These are phyloP conservation scores for Plantago major DNA, from an alignment of 257 asterid species.

Conservation along the genomic window DNA sequence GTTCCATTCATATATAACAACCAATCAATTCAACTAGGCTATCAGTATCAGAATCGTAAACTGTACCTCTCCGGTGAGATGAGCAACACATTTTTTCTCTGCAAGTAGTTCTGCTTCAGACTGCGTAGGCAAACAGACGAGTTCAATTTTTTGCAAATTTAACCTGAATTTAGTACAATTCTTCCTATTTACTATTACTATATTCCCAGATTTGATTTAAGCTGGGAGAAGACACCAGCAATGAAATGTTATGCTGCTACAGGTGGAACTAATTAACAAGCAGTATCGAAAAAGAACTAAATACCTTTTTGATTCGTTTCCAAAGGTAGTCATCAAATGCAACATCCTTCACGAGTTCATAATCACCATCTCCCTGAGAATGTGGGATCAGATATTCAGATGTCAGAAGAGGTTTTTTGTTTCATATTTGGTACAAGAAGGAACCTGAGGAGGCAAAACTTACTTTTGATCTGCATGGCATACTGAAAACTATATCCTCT, in stretches of 20 bases:
- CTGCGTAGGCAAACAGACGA: slow-evolving; percentile 34
- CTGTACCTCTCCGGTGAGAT: slow-evolving; percentile 89
- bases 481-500: slow-evolving; percentile 84
- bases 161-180: neutral
- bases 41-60: neutral
- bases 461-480: slow-evolving; percentile 96
- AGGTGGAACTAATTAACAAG: neutral
- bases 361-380: slow-evolving; percentile 86
- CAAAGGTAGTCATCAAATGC: slow-evolving; percentile 73
- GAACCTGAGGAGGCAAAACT: slow-evolving; percentile 12
- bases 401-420: neutral
- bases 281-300: neutral
- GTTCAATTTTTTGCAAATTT: neutral
- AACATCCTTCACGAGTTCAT: slow-evolving; percentile 85
- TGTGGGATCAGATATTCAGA: neutral
- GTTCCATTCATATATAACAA: neutral
- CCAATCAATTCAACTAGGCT: neutral
- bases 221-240: neutral
- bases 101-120: slow-evolving; percentile 95
- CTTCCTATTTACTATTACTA: neutral
- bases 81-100: slow-evolving; percentile 96
- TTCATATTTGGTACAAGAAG: neutral
- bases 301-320: slow-evolving; percentile 71
- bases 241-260: no score
- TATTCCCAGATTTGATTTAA: neutral